phyloP scores from a whole-genome alignment of 805 yeast genomes.

The Groenewaldozyma tartarivorans region DNA sequence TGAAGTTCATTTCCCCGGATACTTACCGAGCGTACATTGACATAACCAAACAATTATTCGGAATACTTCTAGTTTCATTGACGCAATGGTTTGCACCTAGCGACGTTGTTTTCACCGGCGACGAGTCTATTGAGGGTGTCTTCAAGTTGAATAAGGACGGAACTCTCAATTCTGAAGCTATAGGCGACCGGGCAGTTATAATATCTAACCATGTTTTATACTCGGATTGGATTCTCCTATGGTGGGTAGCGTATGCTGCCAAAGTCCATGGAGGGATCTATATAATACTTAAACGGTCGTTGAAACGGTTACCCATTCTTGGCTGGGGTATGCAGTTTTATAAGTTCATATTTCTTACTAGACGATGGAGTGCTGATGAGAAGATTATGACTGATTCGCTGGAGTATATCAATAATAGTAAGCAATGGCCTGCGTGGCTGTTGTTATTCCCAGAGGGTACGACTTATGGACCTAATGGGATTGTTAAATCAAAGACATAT shows the following conservation, averaged over 20 bases:
- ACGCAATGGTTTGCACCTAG: slow-evolving; percentile 25
- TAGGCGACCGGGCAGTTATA: slow-evolving; percentile 45
- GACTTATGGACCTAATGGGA: slow-evolving; percentile 60
- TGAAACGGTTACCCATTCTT: slow-evolving; percentile 58
- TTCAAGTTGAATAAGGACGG: slow-evolving; percentile 12
- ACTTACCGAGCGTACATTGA: slow-evolving; percentile 24
- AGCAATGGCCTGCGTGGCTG: slow-evolving; percentile 54
- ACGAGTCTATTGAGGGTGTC: slow-evolving; percentile 19
- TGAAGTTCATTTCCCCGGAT: slow-evolving; percentile 17
- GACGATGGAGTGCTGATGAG: slow-evolving; percentile 82
- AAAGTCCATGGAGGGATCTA: slow-evolving; percentile 53
- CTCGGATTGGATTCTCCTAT: slow-evolving; percentile 84
- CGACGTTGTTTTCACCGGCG: slow-evolving; percentile 21
- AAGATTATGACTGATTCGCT: slow-evolving; percentile 46
- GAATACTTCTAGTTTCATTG: slow-evolving; percentile 20
- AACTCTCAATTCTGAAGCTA: slow-evolving; percentile 13
- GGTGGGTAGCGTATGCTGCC: slow-evolving; percentile 77
- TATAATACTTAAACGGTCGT: slow-evolving; percentile 71
- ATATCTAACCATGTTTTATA: slow-evolving; percentile 92
- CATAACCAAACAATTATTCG: slow-evolving; percentile 26
- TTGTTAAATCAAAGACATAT: slow-evolving; percentile 45
- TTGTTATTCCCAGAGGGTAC: slow-evolving; percentile 94
- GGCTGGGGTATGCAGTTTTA: slow-evolving; percentile 82
- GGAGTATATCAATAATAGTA: slow-evolving; percentile 37
- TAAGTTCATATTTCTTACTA: slow-evolving; percentile 66